Percentiles rank a stretch among this genome's conserved stretches.
These are phyloP conservation scores for Ophiostoma montium DNA, from an alignment of 2,329 filamentous ascomycete genomes.

Conservation along the genomic window DNA sequence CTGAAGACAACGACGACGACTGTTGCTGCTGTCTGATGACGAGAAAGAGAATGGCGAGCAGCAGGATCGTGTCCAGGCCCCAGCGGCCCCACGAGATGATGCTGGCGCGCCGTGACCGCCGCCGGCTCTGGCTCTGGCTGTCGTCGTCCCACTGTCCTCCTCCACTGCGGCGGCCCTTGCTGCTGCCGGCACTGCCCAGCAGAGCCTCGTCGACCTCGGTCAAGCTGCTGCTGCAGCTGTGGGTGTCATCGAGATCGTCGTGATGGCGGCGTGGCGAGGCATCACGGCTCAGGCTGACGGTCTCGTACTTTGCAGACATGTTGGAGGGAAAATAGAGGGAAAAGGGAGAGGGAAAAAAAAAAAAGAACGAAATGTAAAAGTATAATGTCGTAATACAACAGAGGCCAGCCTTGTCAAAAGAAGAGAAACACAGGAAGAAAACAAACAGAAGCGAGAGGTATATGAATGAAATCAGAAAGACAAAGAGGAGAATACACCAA, in stretches of 20 bases:
- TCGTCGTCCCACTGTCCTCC: conserved; percentile 5
- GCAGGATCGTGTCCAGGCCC: conserved; percentile 25
- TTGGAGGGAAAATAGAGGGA: not conserved
- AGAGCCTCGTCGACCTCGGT: conserved; percentile 28
- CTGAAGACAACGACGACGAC: not conserved
- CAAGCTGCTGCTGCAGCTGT: conserved; percentile 12
- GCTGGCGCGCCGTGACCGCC: conserved; percentile 22
- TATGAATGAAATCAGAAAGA: not conserved
- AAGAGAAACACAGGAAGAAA: not conserved
- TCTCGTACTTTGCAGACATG: conserved; percentile 12
- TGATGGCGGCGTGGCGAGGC: conserved; percentile 12
- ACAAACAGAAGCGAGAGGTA: not conserved
- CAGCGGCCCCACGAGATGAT: conserved; percentile 21
- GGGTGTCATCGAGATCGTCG: conserved; percentile 23
- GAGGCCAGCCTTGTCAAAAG: not conserved
- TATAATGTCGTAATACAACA: not conserved
- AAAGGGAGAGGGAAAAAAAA: not conserved
- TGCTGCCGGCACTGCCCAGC: conserved; percentile 18
- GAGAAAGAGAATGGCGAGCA: conserved; percentile 24
- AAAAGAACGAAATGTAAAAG: not conserved
- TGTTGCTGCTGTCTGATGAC: conserved; percentile 20
- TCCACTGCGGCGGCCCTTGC: conserved; percentile 8
- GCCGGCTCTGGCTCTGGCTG: conserved; percentile 11
- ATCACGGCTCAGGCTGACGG: conserved; percentile 3
- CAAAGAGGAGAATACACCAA: not conserved